A percentile compares a stretch with the other conserved stretches of the same genome.
Conservation (phyloP, 2,329 filamentous ascomycete genomes). For the Fusarium bactridioides region DNA sequence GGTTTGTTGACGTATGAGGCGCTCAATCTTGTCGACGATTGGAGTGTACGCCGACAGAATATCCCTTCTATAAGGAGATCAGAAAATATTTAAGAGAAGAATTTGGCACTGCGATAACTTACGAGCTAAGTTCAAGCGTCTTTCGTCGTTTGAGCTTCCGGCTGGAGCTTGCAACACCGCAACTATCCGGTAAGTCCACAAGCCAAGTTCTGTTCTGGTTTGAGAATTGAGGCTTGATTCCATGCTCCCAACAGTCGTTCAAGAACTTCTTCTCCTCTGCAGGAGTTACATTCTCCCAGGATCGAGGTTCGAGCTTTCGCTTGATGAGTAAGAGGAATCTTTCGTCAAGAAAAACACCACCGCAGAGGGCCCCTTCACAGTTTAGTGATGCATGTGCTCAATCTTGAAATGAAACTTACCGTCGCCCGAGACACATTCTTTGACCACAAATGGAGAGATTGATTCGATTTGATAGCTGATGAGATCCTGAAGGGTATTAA, state of each 20-base stretch:
- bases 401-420: too few species aligned
- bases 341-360: slow-evolving; percentile 52
- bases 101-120: accelerated
- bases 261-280: slow-evolving; percentile 24
- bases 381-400: too few species aligned
- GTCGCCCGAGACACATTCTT: slow-evolving; percentile 50
- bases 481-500: slow-evolving; percentile 44
- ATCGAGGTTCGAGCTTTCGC: slow-evolving; percentile 1
- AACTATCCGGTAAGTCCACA: slow-evolving; percentile 25
- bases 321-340: slow-evolving; percentile 44
- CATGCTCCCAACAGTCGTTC: slow-evolving; percentile 43
- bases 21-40: slow-evolving; percentile 22
- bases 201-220: slow-evolving; percentile 23
- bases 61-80: slow-evolving; percentile 8
- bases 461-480: slow-evolving; percentile 49
- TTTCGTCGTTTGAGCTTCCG: background rate
- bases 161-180: accelerated
- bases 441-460: slow-evolving; percentile 39
- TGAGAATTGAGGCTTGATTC: slow-evolving; percentile 40
- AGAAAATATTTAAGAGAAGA: accelerated
- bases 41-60: slow-evolving; percentile 38
- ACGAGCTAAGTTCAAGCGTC: slow-evolving; percentile 6
- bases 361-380: too few species aligned
- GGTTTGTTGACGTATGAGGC: slow-evolving; percentile 40
- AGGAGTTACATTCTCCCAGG: slow-evolving; percentile 3